A percentile compares a stretch with the other conserved stretches of the same genome.
Evolutionary conservation across 371 early-diverging fungal genomes (phyloP).

Genomic region (Syncephalastrum racemosum): DNA sequence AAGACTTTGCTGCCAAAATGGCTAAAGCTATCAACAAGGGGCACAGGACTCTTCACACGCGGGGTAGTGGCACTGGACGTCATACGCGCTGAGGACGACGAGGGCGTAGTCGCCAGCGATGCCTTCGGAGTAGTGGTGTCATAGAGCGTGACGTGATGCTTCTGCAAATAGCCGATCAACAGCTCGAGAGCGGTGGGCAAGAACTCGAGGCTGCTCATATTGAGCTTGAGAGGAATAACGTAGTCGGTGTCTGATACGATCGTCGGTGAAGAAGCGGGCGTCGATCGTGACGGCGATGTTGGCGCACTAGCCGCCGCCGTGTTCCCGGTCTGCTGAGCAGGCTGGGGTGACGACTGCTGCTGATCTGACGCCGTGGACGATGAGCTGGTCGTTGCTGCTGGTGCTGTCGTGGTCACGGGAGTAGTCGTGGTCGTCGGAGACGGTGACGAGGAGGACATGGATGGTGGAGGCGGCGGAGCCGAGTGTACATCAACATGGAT

Average conservation of each 20-base stretch:
- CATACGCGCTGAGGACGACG: slow-evolving; percentile 6
- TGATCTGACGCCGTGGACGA: slow-evolving; percentile 12
- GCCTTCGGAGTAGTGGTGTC: slow-evolving; percentile 15
- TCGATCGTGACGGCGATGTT: slow-evolving; percentile 16
- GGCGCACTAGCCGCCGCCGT: slow-evolving; percentile 8
- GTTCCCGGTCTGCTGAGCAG: slow-evolving; percentile 1
- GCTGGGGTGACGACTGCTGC: slow-evolving; percentile 7
- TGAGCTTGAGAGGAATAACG: slow-evolving; percentile 19
- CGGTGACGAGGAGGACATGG: slow-evolving; percentile 14
- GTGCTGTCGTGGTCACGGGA: slow-evolving; percentile 15
- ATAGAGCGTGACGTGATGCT: slow-evolving; percentile 16
- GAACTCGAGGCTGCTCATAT: slow-evolving; percentile 13
- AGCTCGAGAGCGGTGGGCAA: slow-evolving; percentile 19
- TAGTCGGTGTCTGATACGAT: slow-evolving; percentile 5
- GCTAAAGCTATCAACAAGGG: slow-evolving; percentile 20
- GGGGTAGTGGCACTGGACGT: slow-evolving; percentile 9
- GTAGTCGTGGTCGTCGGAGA: slow-evolving; percentile 7
- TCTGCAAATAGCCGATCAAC: slow-evolving; percentile 14
- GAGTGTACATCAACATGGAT: slow-evolving; percentile 16
- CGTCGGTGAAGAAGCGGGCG: slow-evolving; percentile 9
- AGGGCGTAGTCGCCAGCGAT: background rate
- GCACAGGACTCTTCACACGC: background rate
- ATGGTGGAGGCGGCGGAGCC: slow-evolving; percentile 14
- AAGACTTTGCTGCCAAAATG: slow-evolving; percentile 18
- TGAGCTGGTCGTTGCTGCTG: slow-evolving; percentile 7